These are phyloP conservation scores for Paramecium sonneborni DNA, from an alignment of 73 alveolate species.

Conservation along the genomic window DNA sequence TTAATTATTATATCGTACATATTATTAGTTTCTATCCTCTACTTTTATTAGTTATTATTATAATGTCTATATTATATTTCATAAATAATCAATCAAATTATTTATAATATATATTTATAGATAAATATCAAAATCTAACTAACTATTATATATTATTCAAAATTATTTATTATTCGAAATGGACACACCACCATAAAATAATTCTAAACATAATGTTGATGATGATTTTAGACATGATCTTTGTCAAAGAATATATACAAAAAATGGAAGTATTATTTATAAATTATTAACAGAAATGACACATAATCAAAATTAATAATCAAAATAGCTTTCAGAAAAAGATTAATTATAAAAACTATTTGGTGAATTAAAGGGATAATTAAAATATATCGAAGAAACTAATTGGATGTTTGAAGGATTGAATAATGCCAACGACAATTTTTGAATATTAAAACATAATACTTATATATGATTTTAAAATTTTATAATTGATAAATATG, in stretches of 20 bases:
- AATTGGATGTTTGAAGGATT: conserved; percentile 47
- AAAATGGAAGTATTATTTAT: neutral
- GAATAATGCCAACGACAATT: neutral
- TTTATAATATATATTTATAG: too few relatives aligned
- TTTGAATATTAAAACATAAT: neutral
- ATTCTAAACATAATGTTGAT: neutral
- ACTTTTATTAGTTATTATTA: too few relatives aligned
- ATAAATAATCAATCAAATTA: too few relatives aligned
- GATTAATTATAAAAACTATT: neutral
- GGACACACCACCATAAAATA: conserved; percentile 55
- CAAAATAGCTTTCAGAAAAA: neutral
- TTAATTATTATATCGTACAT: neutral
- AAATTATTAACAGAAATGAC: neutral
- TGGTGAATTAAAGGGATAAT: neutral
- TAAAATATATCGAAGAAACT: conserved; percentile 19
- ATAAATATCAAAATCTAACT: too few relatives aligned
- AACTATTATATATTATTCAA: too few relatives aligned
- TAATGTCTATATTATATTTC: too few relatives aligned
- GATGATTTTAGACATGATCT: neutral
- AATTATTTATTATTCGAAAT: neutral
- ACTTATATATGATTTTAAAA: neutral
- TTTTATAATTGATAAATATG: too few relatives aligned
- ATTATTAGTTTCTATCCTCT: neutral
- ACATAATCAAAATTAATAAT: neutral
- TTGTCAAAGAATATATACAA: neutral